Evolutionary conservation across 148 eudicot genomes (phyloP), one percentile per base, ranked within the genome.

Genomic region (Suaeda aralocaspica): DNA sequence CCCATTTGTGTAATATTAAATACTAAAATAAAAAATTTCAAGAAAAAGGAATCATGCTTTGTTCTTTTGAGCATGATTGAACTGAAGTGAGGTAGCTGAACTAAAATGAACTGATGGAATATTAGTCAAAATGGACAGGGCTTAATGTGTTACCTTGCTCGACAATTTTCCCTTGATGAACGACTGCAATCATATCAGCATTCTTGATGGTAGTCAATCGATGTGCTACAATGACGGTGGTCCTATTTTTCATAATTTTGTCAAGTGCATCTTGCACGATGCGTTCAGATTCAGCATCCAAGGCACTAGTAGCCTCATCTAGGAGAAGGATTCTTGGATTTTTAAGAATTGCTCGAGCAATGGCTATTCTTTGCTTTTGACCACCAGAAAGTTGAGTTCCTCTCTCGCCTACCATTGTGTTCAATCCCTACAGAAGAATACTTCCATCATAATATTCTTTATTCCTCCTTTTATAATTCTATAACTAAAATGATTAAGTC

Each of bases 221-320:
- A 80, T 92, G 96, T 13, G 97, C 97, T 41, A 92, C 97, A 33
- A 92, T 84, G 31, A 92, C 84, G 13, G 97, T 92, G 26, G 97
- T 92, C 73, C 96, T 63, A 36, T 83, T 80, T 52, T 81, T 39
- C 96, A 92, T 92, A 9, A 87, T 78, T 15, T 85, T 87, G 45
- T 86, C 91, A 33, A 92, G 87, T 10, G 97, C 97, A 63, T 89
- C 91, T 78, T 92, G 97, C 12, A 92, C 97, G 31, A 84, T 56
- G 9, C 90, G 88, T 68, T 92, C 97, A 28, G 97, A 92, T 67
- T 92, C 97, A 5, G 90, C 89, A 78, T 92, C 96, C 6, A 92
- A 80, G 8, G 97, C 97, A 69, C 97, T 92, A 28, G 97, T 92
- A 42, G 97, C 97, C 77, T 92, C 97, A 52, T 92, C 97, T 14